Evolutionary conservation across 176 grass and related monocot species (phyloP).

Genomic region (Rhynchospora breviuscula): DNA sequence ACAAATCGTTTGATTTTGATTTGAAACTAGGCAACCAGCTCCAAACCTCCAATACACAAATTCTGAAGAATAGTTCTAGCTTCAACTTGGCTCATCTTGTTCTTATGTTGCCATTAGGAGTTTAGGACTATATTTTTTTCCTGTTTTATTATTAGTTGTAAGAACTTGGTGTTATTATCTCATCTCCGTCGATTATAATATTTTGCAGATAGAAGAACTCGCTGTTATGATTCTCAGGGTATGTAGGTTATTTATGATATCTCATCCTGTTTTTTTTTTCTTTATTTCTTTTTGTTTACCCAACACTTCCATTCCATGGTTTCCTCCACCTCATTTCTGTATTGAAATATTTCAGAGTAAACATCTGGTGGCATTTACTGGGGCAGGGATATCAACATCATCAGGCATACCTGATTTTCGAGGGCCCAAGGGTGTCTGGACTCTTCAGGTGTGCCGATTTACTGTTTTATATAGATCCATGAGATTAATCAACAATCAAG

Average conservation of each 20-base stretch:
- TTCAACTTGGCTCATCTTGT: no score
- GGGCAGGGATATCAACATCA: constrained; percentile 96
- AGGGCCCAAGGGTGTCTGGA: constrained; percentile 95
- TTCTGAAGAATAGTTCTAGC: not conserved
- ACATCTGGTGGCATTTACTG: constrained; percentile 94
- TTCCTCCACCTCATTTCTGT: not conserved
- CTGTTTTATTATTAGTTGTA: not conserved
- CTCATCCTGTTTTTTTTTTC: not conserved
- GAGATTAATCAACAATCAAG: constrained; percentile 13
- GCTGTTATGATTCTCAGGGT: constrained; percentile 79
- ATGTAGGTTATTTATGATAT: constrained; percentile 5
- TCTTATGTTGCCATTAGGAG: not conserved
- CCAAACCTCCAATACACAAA: not conserved
- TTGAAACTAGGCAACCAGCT: not conserved
- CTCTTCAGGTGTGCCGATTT: constrained; percentile 66
- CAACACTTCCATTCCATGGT: constrained; percentile 12
- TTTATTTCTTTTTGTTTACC: not conserved
- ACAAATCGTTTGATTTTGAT: not conserved
- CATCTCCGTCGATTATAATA: constrained; percentile 13
- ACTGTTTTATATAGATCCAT: constrained; percentile 6
- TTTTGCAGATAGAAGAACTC: constrained; percentile 87
- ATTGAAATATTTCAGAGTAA: constrained; percentile 72
- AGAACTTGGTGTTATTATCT: constrained; percentile 12
- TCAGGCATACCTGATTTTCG: constrained; percentile 96
- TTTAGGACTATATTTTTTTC: not conserved